These are phyloP conservation scores for Zymoseptoria tritici DNA, from an alignment of 2,329 filamentous ascomycete genomes.

Conservation along the genomic window DNA sequence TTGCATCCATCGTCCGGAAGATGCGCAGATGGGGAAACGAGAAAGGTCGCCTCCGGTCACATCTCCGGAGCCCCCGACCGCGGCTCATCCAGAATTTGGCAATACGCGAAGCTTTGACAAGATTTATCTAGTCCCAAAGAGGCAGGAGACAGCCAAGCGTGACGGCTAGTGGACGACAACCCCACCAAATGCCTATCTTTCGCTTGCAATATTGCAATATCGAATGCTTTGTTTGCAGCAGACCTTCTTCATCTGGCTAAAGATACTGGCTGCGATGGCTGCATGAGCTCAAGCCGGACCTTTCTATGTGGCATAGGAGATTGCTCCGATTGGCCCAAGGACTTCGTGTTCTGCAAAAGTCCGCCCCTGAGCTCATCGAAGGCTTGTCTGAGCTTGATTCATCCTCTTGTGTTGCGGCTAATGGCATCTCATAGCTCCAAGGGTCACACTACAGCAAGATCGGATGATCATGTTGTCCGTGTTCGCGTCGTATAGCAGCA, in stretches of 20 bases:
- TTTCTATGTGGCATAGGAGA: neutral
- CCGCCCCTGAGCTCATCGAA: neutral
- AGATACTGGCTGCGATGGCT: neutral
- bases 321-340: neutral
- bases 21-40: neutral
- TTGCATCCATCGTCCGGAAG: neutral
- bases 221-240: neutral
- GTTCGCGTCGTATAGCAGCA: neutral
- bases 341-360: neutral
- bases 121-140: neutral
- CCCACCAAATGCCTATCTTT: neutral
- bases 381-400: neutral
- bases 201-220: neutral
- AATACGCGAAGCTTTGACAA: neutral
- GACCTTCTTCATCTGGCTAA: neutral
- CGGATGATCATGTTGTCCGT: neutral
- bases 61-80: neutral
- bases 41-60: neutral
- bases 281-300: neutral
- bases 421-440: neutral
- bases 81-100: slow-evolving; percentile 5
- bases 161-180: neutral
- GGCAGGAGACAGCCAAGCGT: neutral
- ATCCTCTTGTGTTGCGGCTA: neutral
- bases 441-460: neutral